Conservation (phyloP, 2,329 filamentous ascomycete genomes). For the Graphiopsis chlorocephala region DNA sequence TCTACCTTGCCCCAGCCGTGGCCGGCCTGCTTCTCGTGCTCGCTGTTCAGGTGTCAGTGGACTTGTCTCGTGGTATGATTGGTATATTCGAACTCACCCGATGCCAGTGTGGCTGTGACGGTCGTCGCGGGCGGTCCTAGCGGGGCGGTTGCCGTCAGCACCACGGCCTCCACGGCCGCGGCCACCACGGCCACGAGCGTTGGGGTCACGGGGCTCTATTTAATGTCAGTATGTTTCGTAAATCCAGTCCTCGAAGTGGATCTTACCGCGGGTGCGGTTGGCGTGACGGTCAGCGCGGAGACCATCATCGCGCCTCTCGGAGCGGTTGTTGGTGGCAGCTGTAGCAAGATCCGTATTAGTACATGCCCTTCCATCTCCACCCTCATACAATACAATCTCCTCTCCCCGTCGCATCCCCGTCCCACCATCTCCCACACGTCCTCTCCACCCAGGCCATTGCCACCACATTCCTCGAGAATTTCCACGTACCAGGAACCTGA, state of each 20-base stretch:
- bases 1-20: slow-evolving; percentile 79
- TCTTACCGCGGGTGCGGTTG: slow-evolving; percentile 38
- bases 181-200: slow-evolving; percentile 48
- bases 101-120: slow-evolving; percentile 60
- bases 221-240: background rate
- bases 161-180: slow-evolving; percentile 50
- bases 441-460: background rate
- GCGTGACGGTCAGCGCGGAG: slow-evolving; percentile 49
- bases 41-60: slow-evolving; percentile 48
- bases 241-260: background rate
- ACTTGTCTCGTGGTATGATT: background rate
- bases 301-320: slow-evolving; percentile 70
- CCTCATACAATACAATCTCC: background rate
- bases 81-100: slow-evolving; percentile 47
- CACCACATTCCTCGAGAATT: background rate
- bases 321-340: slow-evolving; percentile 76
- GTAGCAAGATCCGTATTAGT: slow-evolving; percentile 18
- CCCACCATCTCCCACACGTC: background rate
- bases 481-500: slow-evolving; percentile 70
- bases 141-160: slow-evolving; percentile 55
- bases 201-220: slow-evolving; percentile 32
- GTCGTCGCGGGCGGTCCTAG: slow-evolving; percentile 51
- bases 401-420: background rate
- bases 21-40: slow-evolving; percentile 81
- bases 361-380: background rate